Evolutionary conservation across 805 yeast species (phyloP).

Genomic region (Starmerella roubikii): DNA sequence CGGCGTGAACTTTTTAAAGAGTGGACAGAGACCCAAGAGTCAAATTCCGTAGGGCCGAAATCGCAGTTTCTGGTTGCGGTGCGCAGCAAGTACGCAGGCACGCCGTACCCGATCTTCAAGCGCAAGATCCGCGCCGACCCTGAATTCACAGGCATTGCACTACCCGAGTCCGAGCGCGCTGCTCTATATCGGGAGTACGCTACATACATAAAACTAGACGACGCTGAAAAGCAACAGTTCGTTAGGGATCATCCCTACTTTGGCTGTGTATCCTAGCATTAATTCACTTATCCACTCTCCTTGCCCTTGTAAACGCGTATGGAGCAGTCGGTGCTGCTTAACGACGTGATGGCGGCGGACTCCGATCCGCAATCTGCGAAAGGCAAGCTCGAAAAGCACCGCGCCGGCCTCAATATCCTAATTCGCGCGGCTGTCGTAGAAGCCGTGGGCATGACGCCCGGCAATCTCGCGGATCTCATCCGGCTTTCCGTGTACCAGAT

Average conservation of each 20-base stretch:
- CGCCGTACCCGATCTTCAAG: conserved; percentile 31
- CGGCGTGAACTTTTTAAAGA: conserved; percentile 33
- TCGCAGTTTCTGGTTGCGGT: conserved; percentile 23
- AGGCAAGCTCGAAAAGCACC: conserved; percentile 4
- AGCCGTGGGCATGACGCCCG: conserved; percentile 6
- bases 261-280: too few species aligned
- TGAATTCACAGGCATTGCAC: conserved; percentile 18
- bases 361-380: conserved; percentile 1
- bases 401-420: conserved; percentile 3
- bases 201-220: background rate
- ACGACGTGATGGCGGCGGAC: background rate
- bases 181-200: conserved; percentile 28
- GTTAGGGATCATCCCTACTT: background rate
- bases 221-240: background rate
- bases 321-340: background rate
- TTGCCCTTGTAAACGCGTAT: background rate
- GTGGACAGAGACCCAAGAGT: conserved; percentile 28
- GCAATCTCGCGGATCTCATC: conserved; percentile 5
- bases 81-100: conserved; percentile 20
- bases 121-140: conserved; percentile 25
- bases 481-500: conserved; percentile 1
- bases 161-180: conserved; percentile 30
- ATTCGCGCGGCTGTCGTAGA: conserved; percentile 9
- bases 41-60: background rate
- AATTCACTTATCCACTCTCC: too few species aligned